Percentiles rank a stretch among this genome's conserved stretches.
Evolutionary conservation across 768 basidiomycete genomes (phyloP).

Genomic region (Suillus plorans): DNA sequence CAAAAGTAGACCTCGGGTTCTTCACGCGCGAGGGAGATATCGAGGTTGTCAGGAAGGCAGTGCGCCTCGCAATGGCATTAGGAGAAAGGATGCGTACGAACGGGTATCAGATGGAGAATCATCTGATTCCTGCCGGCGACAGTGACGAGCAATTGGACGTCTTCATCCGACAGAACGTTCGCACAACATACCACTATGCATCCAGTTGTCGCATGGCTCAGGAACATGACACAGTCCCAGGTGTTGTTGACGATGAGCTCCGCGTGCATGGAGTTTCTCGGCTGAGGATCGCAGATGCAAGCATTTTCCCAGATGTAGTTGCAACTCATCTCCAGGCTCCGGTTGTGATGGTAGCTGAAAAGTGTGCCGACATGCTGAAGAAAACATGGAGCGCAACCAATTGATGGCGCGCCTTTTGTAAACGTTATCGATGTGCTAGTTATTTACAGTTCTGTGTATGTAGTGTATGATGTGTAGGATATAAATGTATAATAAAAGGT

Average conservation of each 20-base stretch:
- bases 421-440: too few species aligned
- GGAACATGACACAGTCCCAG: conserved; percentile 20
- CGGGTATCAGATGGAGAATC: conserved; percentile 20
- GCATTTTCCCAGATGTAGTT: conserved; percentile 31
- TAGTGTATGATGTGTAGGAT: too few species aligned
- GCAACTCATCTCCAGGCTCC: conserved; percentile 35
- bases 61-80: conserved; percentile 13
- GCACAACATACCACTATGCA: conserved; percentile 36
- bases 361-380: conserved; percentile 36
- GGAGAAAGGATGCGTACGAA: conserved; percentile 19
- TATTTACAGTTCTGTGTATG: too few species aligned
- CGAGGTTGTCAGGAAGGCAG: conserved; percentile 22
- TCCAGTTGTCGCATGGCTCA: conserved; percentile 39
- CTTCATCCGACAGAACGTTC: conserved; percentile 4
- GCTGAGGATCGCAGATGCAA: conserved; percentile 41
- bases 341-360: conserved; percentile 36
- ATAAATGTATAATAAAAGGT: too few species aligned
- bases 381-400: neutral
- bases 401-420: too few species aligned
- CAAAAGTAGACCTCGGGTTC: conserved; percentile 17
- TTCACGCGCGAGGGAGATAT: neutral
- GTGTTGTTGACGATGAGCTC: conserved; percentile 47
- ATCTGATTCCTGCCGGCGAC: neutral
- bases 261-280: conserved; percentile 45
- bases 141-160: conserved; percentile 5